Percentiles rank a stretch among this genome's conserved stretches.
phyloP scores from a whole-genome alignment of 2,329 filamentous ascomycete genomes.

The Aspergillus persii region DNA sequence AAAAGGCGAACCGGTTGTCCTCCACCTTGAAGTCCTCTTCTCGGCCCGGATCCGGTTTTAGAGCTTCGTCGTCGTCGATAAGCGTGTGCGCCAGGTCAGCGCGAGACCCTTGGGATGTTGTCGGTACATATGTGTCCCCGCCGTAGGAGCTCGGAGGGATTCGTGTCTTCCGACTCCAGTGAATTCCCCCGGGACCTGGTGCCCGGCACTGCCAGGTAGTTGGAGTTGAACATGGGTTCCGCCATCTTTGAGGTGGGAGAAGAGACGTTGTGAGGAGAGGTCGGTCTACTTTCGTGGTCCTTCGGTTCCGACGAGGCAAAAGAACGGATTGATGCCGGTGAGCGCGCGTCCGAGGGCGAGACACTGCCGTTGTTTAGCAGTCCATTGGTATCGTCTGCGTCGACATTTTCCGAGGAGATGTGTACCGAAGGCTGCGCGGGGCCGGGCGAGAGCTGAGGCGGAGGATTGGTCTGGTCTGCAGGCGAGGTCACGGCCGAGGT shows the following conservation, averaged over 20 bases:
- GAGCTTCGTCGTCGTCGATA: conserved; percentile 60
- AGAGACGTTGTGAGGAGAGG: conserved; percentile 66
- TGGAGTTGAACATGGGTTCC: conserved; percentile 49
- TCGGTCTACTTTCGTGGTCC: conserved; percentile 57
- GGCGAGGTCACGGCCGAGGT: conserved; percentile 52
- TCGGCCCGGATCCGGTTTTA: conserved; percentile 68
- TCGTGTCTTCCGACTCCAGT: conserved; percentile 60
- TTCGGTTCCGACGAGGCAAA: conserved; percentile 59
- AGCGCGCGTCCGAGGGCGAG: conserved; percentile 52
- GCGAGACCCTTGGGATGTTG: conserved; percentile 43
- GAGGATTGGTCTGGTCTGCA: conserved; percentile 33
- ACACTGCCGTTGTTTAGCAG: conserved; percentile 31
- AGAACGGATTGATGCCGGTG: conserved; percentile 52
- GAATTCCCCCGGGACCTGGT: conserved; percentile 64
- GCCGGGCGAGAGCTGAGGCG: conserved; percentile 35
- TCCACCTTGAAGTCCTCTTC: conserved; percentile 67
- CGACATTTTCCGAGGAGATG: conserved; percentile 36
- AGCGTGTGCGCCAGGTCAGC: conserved; percentile 48
- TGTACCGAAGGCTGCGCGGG: conserved; percentile 37
- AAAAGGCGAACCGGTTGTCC: conserved; percentile 70
- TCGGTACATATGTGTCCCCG: conserved; percentile 53
- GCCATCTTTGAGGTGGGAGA: conserved; percentile 57
- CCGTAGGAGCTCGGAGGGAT: conserved; percentile 53
- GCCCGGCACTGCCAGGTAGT: conserved; percentile 63
- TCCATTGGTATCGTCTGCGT: conserved; percentile 29